phyloP scores from a whole-genome alignment of 169 alveolate species.

The Plasmodium reichenowi region DNA sequence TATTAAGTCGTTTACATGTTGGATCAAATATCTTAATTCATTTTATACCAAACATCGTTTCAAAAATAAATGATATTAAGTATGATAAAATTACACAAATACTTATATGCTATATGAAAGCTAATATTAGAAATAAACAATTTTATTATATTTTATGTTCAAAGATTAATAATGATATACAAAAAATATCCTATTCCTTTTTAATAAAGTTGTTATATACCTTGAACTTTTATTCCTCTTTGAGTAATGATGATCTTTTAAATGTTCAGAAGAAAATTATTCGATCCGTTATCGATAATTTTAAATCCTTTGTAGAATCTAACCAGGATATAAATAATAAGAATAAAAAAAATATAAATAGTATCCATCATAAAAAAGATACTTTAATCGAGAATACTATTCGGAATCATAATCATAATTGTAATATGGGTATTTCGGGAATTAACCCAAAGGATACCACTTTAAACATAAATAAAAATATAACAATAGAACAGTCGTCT shows the following conservation, averaged over 20 bases:
- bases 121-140: slow-evolving; percentile 37
- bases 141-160: slow-evolving; percentile 35
- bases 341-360: too few species aligned
- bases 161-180: slow-evolving; percentile 11
- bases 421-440: too few species aligned
- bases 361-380: too few species aligned
- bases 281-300: neutral
- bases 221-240: slow-evolving; percentile 19
- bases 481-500: too few species aligned
- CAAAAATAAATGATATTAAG: slow-evolving; percentile 21
- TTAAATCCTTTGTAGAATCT: neutral
- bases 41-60: slow-evolving; percentile 11
- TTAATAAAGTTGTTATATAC: slow-evolving; percentile 40
- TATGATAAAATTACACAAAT: slow-evolving; percentile 12
- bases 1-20: slow-evolving; percentile 54
- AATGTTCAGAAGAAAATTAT: slow-evolving; percentile 21
- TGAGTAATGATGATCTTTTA: slow-evolving; percentile 26
- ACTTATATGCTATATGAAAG: slow-evolving; percentile 40
- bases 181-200: slow-evolving; percentile 12
- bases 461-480: too few species aligned
- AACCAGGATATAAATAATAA: neutral
- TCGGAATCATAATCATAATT: too few species aligned
- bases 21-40: slow-evolving; percentile 43
- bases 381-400: too few species aligned
- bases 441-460: too few species aligned